Evolutionary conservation across 129 eudicot genomes (phyloP).

Genomic region (Lonicera japonica): DNA sequence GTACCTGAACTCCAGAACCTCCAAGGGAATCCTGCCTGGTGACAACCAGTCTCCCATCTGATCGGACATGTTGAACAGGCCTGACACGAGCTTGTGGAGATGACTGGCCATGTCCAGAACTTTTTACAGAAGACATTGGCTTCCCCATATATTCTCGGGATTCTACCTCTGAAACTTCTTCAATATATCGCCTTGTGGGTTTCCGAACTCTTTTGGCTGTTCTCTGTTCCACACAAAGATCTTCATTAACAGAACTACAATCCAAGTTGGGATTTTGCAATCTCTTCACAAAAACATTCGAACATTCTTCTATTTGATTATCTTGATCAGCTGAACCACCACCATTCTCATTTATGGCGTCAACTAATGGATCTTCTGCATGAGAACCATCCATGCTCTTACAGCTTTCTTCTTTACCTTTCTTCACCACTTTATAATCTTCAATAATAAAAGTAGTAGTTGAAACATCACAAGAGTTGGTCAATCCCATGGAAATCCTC

Average conservation of each 20-base stretch:
- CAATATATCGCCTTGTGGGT: slow-evolving; percentile 92
- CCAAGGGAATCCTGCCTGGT: slow-evolving; percentile 92
- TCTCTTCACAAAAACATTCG: slow-evolving; percentile 23
- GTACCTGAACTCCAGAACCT: slow-evolving; percentile 85
- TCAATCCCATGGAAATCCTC: slow-evolving; percentile 88
- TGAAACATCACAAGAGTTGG: slow-evolving; percentile 88
- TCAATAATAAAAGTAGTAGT: slow-evolving; percentile 53
- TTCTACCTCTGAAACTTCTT: slow-evolving; percentile 82
- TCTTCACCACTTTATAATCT: slow-evolving; percentile 54
- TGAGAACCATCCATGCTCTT: slow-evolving; percentile 15
- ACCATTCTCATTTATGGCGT: slow-evolving; percentile 18
- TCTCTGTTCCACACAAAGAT: slow-evolving; percentile 28
- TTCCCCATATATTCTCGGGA: slow-evolving; percentile 45
- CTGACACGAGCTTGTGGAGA: slow-evolving; percentile 29
- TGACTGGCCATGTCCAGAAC: slow-evolving; percentile 28
- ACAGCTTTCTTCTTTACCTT: slow-evolving; percentile 30
- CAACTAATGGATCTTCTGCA: slow-evolving; percentile 24
- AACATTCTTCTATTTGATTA: slow-evolving; percentile 29
- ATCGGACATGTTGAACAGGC: slow-evolving; percentile 39
- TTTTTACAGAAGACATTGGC: slow-evolving; percentile 30
- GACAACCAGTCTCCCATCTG: slow-evolving; percentile 47
- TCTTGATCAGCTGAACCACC: slow-evolving; percentile 22
- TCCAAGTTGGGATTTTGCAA: slow-evolving; percentile 24
- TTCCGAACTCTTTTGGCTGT: slow-evolving; percentile 85
- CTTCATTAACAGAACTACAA: slow-evolving; percentile 37